Evolutionary conservation across 2,329 filamentous ascomycete genomes (phyloP).

Genomic region (Arachnomyces sp.): DNA sequence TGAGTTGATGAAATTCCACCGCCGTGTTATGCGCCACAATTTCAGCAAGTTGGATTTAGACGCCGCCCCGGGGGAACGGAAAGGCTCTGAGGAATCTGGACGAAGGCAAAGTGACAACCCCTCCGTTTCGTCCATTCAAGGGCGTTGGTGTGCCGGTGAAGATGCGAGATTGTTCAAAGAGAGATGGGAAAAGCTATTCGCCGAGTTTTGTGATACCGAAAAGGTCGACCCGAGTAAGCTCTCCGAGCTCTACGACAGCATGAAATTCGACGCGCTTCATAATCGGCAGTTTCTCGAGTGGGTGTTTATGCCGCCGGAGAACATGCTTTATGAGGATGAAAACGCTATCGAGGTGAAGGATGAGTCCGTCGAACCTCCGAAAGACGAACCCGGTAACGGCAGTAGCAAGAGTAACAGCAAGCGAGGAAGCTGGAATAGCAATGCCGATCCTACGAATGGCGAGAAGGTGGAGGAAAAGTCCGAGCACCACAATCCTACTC

Average conservation of each 20-base stretch:
- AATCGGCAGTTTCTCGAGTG: conserved; percentile 95
- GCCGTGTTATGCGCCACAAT: conserved; percentile 89
- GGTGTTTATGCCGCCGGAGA: conserved; percentile 82
- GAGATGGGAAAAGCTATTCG: conserved; percentile 96
- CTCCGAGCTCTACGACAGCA: conserved; percentile 95
- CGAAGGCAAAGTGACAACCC: conserved; percentile 32
- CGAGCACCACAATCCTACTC: conserved; percentile 21
- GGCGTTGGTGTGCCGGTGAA: conserved; percentile 93
- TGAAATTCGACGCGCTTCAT: conserved; percentile 98
- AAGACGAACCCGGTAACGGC: conserved; percentile 5
- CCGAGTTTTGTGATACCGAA: conserved; percentile 91
- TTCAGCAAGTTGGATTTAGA: conserved; percentile 62
- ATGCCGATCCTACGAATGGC: conserved; percentile 13
- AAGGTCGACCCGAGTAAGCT: conserved; percentile 99
- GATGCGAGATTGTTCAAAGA: conserved; percentile 92
- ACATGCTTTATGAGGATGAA: conserved; percentile 63
- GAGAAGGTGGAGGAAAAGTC: conserved; percentile 24
- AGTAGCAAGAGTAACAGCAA: conserved; percentile 16
- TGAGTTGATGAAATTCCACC: conserved; percentile 95
- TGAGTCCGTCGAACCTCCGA: background rate
- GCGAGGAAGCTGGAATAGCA: conserved; percentile 2
- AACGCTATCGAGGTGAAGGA: conserved; percentile 25
- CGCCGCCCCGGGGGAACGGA: conserved; percentile 16
- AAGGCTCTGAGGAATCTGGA: conserved; percentile 11
- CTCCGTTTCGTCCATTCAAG: conserved; percentile 63